phyloP scores from a whole-genome alignment of 2,329 filamentous ascomycete species.

The Sordariomycetes sp. region DNA sequence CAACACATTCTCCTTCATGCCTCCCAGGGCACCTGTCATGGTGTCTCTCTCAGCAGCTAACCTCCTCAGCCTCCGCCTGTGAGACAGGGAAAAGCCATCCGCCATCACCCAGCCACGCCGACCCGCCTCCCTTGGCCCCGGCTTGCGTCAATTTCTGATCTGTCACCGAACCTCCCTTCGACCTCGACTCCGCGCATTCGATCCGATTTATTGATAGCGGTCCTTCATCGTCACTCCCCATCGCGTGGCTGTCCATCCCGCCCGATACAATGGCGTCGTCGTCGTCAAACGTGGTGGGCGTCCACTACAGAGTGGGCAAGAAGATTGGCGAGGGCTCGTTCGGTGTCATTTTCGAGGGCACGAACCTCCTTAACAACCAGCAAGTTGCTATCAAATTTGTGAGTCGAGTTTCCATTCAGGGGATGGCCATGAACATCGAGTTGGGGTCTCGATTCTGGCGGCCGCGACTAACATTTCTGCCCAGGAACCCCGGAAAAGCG shows the following conservation, averaged over 20 bases:
- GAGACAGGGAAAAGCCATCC: not conserved
- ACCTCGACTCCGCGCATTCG: not conserved
- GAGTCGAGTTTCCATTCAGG: slow-evolving; percentile 26
- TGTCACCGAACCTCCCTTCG: not conserved
- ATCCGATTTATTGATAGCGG: not conserved
- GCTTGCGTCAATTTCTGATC: not conserved
- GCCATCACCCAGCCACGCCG: not conserved
- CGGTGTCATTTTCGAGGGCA: slow-evolving; percentile 97
- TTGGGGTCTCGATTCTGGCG: not conserved
- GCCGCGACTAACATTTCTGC: not conserved
- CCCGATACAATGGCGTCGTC: slow-evolving; percentile 62
- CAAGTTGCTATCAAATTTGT: slow-evolving; percentile 99
- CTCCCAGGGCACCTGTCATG: not conserved
- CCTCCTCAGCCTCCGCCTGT: not conserved
- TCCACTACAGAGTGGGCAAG: slow-evolving; percentile 97
- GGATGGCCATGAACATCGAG: not conserved
- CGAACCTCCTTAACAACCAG: slow-evolving; percentile 96
- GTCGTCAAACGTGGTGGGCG: slow-evolving; percentile 94
- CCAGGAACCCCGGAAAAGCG: slow-evolving; percentile 97
- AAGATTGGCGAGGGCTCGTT: slow-evolving; percentile 99
- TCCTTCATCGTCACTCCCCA: not conserved
- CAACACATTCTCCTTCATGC: not conserved
- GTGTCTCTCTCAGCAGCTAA: not conserved
- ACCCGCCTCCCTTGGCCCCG: not conserved
- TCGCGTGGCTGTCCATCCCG: not conserved